Conservation (phyloP, 108 stramenopile genomes). For the Skeletonema costatum region DNA sequence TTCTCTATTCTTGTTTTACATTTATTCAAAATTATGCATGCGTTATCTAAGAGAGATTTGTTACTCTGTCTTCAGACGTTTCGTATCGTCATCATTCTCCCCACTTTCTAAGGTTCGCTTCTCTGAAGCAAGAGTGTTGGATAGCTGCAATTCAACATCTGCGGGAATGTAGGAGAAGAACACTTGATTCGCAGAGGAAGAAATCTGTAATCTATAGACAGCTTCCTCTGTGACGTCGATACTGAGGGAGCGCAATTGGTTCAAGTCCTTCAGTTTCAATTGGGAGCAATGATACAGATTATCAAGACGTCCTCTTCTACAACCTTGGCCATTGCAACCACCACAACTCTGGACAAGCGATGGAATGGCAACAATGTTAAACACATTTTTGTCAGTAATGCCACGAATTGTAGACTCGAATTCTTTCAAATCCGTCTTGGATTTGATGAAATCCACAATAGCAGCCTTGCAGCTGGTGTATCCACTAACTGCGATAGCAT, state of each 20-base stretch:
- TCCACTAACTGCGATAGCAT: conserved; percentile 4
- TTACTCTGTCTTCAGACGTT: conserved; percentile 57
- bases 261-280: conserved; percentile 60
- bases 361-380: conserved; percentile 67
- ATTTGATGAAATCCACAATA: conserved; percentile 44
- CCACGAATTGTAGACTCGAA: conserved; percentile 66
- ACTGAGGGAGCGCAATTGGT: conserved; percentile 54
- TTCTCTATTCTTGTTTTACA: conserved; percentile 26
- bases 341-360: conserved; percentile 68
- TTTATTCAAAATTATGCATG: conserved; percentile 41
- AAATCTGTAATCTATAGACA: conserved; percentile 72
- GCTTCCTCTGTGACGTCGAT: conserved; percentile 62
- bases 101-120: conserved; percentile 13
- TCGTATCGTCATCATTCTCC: conserved; percentile 33
- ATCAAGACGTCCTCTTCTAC: conserved; percentile 63
- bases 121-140: conserved; percentile 1
- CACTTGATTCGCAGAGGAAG: conserved; percentile 47
- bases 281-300: conserved; percentile 64
- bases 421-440: conserved; percentile 46
- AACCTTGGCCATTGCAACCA: conserved; percentile 46
- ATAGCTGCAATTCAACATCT: conserved; percentile 46
- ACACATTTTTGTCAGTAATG: conserved; percentile 43
- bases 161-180: conserved; percentile 75
- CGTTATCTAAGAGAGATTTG: conserved; percentile 29
- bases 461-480: conserved; percentile 42